Base-by-base conservation (phyloP, 805 yeast species). In the Peterozyma xylosa region DNA sequence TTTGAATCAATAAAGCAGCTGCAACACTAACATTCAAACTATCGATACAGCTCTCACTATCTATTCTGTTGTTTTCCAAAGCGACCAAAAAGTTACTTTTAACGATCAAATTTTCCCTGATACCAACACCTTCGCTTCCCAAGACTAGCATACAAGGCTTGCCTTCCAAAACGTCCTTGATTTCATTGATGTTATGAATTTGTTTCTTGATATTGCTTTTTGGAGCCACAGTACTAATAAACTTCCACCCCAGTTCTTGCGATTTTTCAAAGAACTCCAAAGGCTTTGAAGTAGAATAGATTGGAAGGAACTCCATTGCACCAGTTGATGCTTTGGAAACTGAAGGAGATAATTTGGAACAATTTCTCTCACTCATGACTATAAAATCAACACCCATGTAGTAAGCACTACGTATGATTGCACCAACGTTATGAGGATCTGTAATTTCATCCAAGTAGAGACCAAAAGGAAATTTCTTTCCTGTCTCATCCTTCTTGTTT, bases 1-100 rank as follows among this genome's bases (percentile, higher is more conserved):
- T 57, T 6, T 54, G 54, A 7, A 87, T 63, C 40, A 89, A 56
- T 29, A 89, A 55, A 1, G 90, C 93, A 1, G 90, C 74, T 1
- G 97, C 96, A 9, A 89, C 96, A 56, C 93, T 86, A 30, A 87
- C 97, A 57, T 89, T 89, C 55, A 89, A 66, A 30, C 95, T 85
- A 56, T 88, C 96, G 34, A 89, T 80, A 35, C 63, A 56, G 3
- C 47, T 53, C 48, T 61, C 63, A 11, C 56, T 37, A 18, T 45
- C 47, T 2, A 42, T 49, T 41, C 62, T 53, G 30, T 45, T 49
- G 38, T 55, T 50, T 9, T 59, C 63, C 39, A 76, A 55, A 1
- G 68, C 66, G 13, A 74, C 74, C 41, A 73, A 58, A 48, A 54
- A 68, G 45, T 82, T 85, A 41, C 86, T 76, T 52, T 77, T 66